Conservation (phyloP, 225 moss, liverwort and hornwort genomes). For the Sphagnum tenellum region DNA sequence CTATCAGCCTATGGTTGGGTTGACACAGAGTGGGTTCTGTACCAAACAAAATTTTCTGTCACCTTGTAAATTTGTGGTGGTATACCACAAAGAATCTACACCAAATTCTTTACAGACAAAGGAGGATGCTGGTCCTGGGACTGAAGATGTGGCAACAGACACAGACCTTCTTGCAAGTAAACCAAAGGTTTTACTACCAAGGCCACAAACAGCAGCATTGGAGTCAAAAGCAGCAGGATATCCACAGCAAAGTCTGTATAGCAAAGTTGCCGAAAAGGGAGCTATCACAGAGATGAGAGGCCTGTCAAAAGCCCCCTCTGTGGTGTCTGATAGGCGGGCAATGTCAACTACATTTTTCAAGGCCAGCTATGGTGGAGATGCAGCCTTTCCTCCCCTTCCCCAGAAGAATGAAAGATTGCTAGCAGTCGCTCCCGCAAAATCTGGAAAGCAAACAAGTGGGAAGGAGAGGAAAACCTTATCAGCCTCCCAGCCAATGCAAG, state of each 20-base stretch:
- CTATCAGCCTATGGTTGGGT: constrained; percentile 65
- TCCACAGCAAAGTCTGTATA: constrained; percentile 26
- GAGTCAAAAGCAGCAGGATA: constrained; percentile 30
- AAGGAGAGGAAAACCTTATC: constrained; percentile 36
- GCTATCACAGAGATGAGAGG: constrained; percentile 23
- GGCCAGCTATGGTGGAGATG: constrained; percentile 68
- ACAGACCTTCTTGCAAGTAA: constrained; percentile 21
- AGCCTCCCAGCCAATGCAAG: constrained; percentile 11
- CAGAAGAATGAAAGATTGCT: constrained; percentile 57
- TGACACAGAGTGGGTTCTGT: constrained; percentile 79
- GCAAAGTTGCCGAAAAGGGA: constrained; percentile 56
- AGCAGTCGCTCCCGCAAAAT: constrained; percentile 27
- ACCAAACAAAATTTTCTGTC: constrained; percentile 64
- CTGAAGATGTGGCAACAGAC: constrained; percentile 19
- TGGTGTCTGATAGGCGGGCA: constrained; percentile 3
- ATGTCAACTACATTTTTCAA: constrained; percentile 40
- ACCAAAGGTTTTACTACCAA: constrained; percentile 17
- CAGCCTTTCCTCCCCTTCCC: constrained; percentile 85
- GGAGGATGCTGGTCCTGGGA: constrained; percentile 15
- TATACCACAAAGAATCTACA: constrained; percentile 27
- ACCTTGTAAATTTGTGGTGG: constrained; percentile 52
- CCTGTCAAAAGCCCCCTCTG: constrained; percentile 12
- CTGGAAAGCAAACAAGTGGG: constrained; percentile 23
- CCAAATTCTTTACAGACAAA: constrained; percentile 17
- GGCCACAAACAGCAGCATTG: constrained; percentile 26